Evolutionary conservation across 2,329 filamentous ascomycete genomes (phyloP).

Genomic region (Arthrobotrys iridis): DNA sequence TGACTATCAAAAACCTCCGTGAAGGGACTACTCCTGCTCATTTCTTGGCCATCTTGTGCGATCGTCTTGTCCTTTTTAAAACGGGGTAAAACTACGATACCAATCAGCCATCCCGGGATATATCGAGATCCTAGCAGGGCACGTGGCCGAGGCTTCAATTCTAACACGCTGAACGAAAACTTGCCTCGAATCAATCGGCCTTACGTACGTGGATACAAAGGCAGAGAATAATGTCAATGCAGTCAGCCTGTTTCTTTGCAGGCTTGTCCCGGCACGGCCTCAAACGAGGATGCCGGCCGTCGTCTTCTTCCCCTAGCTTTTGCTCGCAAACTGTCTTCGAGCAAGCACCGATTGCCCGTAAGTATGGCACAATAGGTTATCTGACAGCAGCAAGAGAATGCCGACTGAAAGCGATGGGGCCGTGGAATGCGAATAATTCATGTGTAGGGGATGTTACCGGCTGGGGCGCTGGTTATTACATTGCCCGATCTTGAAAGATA

Average conservation of each 20-base stretch:
- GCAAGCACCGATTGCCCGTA: background rate
- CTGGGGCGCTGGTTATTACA: background rate
- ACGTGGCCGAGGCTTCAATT: slow-evolving; percentile 47
- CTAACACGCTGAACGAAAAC: slow-evolving; percentile 33
- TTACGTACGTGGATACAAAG: slow-evolving; percentile 5
- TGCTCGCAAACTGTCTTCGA: background rate
- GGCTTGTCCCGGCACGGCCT: slow-evolving; percentile 14
- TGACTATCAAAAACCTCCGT: slow-evolving; percentile 7
- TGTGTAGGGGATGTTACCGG: background rate
- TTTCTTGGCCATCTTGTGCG: slow-evolving; percentile 15
- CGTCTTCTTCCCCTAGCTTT: background rate
- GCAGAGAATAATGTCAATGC: slow-evolving; percentile 2
- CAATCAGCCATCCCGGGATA: background rate
- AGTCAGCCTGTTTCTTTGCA: slow-evolving; percentile 13
- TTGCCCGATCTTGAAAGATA: background rate
- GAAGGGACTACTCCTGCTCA: background rate
- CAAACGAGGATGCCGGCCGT: background rate
- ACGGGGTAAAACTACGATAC: background rate
- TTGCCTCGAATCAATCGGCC: slow-evolving; percentile 4
- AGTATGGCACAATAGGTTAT: background rate
- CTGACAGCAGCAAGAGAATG: slow-evolving; percentile 6
- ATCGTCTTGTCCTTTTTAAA: background rate
- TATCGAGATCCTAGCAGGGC: slow-evolving; percentile 29
- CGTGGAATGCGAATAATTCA: background rate
- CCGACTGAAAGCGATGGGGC: slow-evolving; percentile 33